These are phyloP conservation scores for Symbiodinium pilosum DNA, from an alignment of 73 alveolate species.

Conservation along the genomic window DNA sequence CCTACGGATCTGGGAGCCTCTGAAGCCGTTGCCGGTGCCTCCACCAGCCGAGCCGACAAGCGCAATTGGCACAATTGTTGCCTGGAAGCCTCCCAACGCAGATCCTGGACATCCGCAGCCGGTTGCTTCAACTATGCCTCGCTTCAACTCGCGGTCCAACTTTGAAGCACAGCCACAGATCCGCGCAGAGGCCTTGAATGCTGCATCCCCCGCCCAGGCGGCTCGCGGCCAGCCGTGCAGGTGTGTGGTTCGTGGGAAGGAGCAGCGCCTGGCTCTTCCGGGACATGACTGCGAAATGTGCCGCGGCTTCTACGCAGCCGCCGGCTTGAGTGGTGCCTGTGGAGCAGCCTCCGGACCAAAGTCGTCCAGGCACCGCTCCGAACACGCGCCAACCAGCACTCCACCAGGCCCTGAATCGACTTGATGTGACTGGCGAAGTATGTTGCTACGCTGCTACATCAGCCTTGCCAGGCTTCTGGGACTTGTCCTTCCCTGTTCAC, in stretches of 20 bases:
- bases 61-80: background rate
- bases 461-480: slow-evolving; percentile 67
- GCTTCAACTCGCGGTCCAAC: background rate
- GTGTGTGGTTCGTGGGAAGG: slow-evolving; percentile 86
- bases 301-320: slow-evolving; percentile 67
- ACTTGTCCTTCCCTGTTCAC: slow-evolving; percentile 73
- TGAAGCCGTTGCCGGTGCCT: background rate
- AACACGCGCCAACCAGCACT: slow-evolving; percentile 84
- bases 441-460: too few species aligned
- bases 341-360: background rate
- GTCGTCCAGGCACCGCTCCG: slow-evolving; percentile 58
- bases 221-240: slow-evolving; percentile 34
- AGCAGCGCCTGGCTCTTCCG: slow-evolving; percentile 42
- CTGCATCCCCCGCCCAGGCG: background rate
- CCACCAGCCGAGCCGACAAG: background rate
- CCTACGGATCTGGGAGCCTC: slow-evolving; percentile 41
- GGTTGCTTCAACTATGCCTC: background rate
- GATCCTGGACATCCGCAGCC: background rate
- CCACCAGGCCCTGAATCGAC: slow-evolving; percentile 46
- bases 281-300: slow-evolving; percentile 84
- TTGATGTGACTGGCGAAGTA: background rate
- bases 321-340: slow-evolving; percentile 24
- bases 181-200: background rate
- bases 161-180: background rate
- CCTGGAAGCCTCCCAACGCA: background rate